Evolutionary conservation across 805 yeast genomes (phyloP).

Genomic region (Saccharomycopsis fermentans): DNA sequence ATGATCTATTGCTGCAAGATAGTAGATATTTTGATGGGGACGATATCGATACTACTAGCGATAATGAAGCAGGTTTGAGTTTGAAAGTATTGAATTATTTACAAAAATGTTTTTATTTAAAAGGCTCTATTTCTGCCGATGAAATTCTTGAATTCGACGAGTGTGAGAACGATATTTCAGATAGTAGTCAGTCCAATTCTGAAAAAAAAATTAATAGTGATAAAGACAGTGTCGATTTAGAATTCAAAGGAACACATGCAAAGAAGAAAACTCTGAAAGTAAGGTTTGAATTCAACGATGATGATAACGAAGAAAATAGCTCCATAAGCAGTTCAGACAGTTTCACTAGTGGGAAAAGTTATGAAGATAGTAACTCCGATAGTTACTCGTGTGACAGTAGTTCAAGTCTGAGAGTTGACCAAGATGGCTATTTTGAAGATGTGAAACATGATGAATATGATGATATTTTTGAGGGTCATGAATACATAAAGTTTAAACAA

Average conservation of each 20-base stretch:
- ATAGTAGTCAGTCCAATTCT: not conserved
- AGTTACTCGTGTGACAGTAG: not conserved
- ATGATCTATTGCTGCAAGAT: not conserved
- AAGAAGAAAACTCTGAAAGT: slow-evolving; percentile 14
- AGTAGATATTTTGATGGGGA: not conserved
- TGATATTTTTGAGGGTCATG: slow-evolving; percentile 7
- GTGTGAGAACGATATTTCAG: not conserved
- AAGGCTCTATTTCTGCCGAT: not conserved
- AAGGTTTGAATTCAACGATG: slow-evolving; percentile 8
- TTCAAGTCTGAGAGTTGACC: not conserved
- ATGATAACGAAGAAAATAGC: not conserved
- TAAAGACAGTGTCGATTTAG: slow-evolving; percentile 18
- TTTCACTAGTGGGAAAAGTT: not conserved
- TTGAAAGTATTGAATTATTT: not conserved
- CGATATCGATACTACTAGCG: not conserved
- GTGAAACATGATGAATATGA: slow-evolving; percentile 6
- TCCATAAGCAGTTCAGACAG: slow-evolving; percentile 2
- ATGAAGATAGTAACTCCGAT: not conserved
- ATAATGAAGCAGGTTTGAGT: not conserved
- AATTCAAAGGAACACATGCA: slow-evolving; percentile 19
- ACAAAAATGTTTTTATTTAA: not conserved
- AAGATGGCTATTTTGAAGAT: not conserved
- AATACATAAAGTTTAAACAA: slow-evolving; percentile 6
- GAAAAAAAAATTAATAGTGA: not conserved
- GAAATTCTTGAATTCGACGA: slow-evolving; percentile 16